A percentile compares a stretch with the other conserved stretches of the same genome.
Conservation (phyloP, 1,284 basidiomycete genomes). For the Sphaerobolus stellatus region DNA sequence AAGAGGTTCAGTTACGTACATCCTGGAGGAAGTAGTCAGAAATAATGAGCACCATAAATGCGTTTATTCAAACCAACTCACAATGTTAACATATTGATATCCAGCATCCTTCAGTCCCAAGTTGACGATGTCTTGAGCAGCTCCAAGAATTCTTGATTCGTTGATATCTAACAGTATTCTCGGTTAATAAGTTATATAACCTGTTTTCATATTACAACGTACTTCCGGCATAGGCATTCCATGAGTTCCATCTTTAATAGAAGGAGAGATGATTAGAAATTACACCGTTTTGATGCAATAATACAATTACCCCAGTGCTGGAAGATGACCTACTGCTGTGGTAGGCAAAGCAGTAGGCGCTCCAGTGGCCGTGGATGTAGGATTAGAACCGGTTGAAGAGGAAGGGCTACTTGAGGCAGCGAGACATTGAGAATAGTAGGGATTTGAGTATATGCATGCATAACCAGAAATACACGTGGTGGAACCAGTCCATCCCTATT, state of each 20-base stretch:
- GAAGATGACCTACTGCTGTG: not conserved
- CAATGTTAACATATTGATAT: slow-evolving; percentile 56
- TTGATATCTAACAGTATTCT: slow-evolving; percentile 50
- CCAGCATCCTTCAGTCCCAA: slow-evolving; percentile 50
- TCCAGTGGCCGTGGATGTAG: too few species aligned
- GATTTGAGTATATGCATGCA: slow-evolving; percentile 25
- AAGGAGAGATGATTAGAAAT: not conserved
- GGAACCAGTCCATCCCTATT: slow-evolving; percentile 14
- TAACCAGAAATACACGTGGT: slow-evolving; percentile 36
- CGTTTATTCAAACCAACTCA: too few species aligned
- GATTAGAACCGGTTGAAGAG: too few species aligned
- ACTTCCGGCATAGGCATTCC: slow-evolving; percentile 54
- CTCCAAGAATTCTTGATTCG: slow-evolving; percentile 45
- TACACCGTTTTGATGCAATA: not conserved
- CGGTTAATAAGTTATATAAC: not conserved
- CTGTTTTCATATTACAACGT: slow-evolving; percentile 14
- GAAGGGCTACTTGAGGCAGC: too few species aligned
- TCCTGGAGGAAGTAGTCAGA: not conserved
- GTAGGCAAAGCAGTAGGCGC: not conserved
- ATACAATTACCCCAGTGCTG: not conserved
- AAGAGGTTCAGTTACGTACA: not conserved
- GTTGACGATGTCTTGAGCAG: slow-evolving; percentile 47
- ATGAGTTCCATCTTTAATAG: slow-evolving; percentile 47
- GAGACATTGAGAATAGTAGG: slow-evolving; percentile 37
- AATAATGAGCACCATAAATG: slow-evolving; percentile 13